Evolutionary conservation across 2,329 filamentous ascomycete species (phyloP).

Genomic region (Cadophora gregata): DNA sequence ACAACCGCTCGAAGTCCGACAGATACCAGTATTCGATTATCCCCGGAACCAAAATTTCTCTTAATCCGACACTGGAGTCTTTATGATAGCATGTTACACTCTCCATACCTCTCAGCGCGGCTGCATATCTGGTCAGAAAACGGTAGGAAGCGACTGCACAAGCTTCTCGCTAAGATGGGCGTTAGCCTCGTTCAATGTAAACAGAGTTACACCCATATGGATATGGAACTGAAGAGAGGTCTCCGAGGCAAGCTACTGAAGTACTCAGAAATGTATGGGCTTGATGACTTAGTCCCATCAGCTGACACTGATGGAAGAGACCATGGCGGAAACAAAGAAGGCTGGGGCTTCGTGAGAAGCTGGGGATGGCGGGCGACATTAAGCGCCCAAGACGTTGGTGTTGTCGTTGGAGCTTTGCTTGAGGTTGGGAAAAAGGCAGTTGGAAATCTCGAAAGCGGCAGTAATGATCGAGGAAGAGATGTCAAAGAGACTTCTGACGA

Average conservation of each 20-base stretch:
- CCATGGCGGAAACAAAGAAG: constrained; percentile 78
- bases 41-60: constrained; percentile 91
- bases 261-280: constrained; percentile 90
- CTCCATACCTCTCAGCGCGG: constrained; percentile 88
- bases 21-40: constrained; percentile 89
- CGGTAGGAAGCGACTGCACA: constrained; percentile 87
- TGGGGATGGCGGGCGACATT: constrained; percentile 98
- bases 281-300: constrained; percentile 90
- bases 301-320: constrained; percentile 73
- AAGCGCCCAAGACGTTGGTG: constrained; percentile 91
- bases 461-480: constrained; percentile 46
- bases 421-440: constrained; percentile 75
- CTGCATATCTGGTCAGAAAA: constrained; percentile 94
- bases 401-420: constrained; percentile 87
- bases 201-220: constrained; percentile 97
- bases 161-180: constrained; percentile 97
- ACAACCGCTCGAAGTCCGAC: constrained; percentile 88
- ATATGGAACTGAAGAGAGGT: constrained; percentile 92
- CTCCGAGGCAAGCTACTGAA: constrained; percentile 85
- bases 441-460: constrained; percentile 36
- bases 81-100: constrained; percentile 98
- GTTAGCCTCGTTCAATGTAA: constrained; percentile 92
- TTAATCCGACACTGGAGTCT: constrained; percentile 95
- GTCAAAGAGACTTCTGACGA: constrained; percentile 54
- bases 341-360: constrained; percentile 95